Evolutionary conservation across 1,284 basidiomycete genomes (phyloP).

Genomic region (Sphagnurus paluster): DNA sequence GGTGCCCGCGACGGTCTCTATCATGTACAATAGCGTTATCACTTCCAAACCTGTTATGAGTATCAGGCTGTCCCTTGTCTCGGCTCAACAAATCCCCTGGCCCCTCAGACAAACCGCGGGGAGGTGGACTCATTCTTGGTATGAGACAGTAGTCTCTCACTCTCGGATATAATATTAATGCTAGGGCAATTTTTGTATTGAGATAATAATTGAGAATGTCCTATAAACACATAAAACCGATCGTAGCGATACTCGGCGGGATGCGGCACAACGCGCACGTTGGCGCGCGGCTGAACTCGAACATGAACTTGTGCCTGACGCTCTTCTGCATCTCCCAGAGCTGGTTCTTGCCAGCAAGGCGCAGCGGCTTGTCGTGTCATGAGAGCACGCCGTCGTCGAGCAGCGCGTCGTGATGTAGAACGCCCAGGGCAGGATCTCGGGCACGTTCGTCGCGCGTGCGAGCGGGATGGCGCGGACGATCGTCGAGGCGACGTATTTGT

Average conservation of each 20-base stretch:
- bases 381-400: conserved; percentile 32
- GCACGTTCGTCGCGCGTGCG: conserved; percentile 35
- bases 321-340: conserved; percentile 37
- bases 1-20: too few relatives aligned
- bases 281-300: conserved; percentile 29
- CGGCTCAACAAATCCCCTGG: too few relatives aligned
- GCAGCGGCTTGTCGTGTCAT: conserved; percentile 39
- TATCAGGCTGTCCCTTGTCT: too few relatives aligned
- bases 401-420: conserved; percentile 39
- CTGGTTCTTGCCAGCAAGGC: conserved; percentile 35
- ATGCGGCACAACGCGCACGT: conserved; percentile 22
- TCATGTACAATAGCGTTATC: too few relatives aligned
- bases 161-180: too few relatives aligned
- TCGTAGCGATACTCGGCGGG: conserved; percentile 11
- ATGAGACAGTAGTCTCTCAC: too few relatives aligned
- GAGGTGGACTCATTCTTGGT: too few relatives aligned
- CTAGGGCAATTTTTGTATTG: too few relatives aligned
- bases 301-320: conserved; percentile 32
- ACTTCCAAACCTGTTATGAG: too few relatives aligned
- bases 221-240: too few relatives aligned
- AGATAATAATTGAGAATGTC: too few relatives aligned
- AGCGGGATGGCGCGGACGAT: conserved; percentile 39
- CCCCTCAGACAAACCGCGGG: too few relatives aligned
- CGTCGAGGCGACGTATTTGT: conserved; percentile 30
- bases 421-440: conserved; percentile 37